These are phyloP conservation scores for Artemisia annua DNA, from an alignment of 129 eudicot genomes.

Conservation along the genomic window DNA sequence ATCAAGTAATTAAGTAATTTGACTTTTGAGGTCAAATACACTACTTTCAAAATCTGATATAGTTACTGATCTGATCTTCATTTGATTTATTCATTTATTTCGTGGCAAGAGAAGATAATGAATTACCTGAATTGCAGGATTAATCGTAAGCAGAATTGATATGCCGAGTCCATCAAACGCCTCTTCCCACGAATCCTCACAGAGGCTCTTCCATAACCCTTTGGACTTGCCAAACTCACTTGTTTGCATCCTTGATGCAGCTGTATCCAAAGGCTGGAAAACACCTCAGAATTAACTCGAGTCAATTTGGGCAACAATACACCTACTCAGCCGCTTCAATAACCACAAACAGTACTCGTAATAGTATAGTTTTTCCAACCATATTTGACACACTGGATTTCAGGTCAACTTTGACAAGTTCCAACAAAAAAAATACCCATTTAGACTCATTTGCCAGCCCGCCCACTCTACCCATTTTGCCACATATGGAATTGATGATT, in stretches of 20 bases:
- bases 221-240: conserved; percentile 97
- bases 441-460: no score
- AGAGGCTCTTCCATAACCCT: conserved; percentile 77
- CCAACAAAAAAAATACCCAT: no score
- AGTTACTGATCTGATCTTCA: conserved; percentile 13
- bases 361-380: no score
- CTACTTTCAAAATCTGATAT: neutral
- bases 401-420: no score
- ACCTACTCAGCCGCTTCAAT: no score
- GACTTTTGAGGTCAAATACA: conserved; percentile 2
- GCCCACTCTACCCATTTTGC: no score
- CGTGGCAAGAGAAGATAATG: neutral
- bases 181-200: conserved; percentile 78
- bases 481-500: neutral
- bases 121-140: conserved; percentile 92
- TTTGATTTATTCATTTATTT: no score
- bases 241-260: conserved; percentile 98
- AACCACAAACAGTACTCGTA: no score
- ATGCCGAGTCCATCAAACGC: conserved; percentile 97
- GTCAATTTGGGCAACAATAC: no score
- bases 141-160: conserved; percentile 86
- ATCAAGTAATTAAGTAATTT: no score
- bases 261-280: conserved; percentile 91
- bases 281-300: conserved; percentile 9
- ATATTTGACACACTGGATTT: no score